Base-by-base conservation (phyloP, 257 asterid genomes). In the Scutellaria barbata region DNA sequence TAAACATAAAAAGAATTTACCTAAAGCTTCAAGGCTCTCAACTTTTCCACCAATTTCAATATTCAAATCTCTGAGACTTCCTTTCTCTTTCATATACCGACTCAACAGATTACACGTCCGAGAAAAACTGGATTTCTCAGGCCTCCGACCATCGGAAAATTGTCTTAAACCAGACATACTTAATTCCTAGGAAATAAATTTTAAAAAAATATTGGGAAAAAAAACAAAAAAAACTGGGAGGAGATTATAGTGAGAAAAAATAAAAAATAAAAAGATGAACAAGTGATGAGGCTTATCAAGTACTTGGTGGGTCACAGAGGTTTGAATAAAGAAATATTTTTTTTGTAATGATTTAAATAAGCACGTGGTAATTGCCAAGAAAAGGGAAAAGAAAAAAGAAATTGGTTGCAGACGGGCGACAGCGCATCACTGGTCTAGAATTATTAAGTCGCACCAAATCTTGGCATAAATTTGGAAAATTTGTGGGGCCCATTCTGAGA, bases 71-170 rank as follows among this genome's bases (percentile, higher is more conserved):
- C 68, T 80, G 47, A 87, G 57, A 16, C 45, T 70, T 11, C 89
- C 90, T 73, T 83, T 86, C 63, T 85, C 87, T 73, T 88, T 90
- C 30, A 90, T 83, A 69, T 68, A 90, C 68, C 72, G 88, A 72
- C 93, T 86, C 69, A 90, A 73, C 8, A 85, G 92, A 67, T 86
- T 88, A 77, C 95, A 90, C 18, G 95, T 88, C 11, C 73, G 83
- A 3, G 61, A 81, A 64, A 90, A 90, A 67, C 63, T 85, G 8
- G 91, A 83, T 37, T 66, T 86, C 77, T 80, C 88, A 35, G 75
- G 76, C 71, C 77, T 56, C 59, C 67, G 39, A 16, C 64, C 63
- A 25, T 55, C 78, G 5, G 52, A 66, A 47, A 60, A 2, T 18
- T 40, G 57, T 12, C 73, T 63, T 16, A 63, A 77, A 66, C 64